Conservation (phyloP, 345 rosid species). For the Camelina neglecta region DNA sequence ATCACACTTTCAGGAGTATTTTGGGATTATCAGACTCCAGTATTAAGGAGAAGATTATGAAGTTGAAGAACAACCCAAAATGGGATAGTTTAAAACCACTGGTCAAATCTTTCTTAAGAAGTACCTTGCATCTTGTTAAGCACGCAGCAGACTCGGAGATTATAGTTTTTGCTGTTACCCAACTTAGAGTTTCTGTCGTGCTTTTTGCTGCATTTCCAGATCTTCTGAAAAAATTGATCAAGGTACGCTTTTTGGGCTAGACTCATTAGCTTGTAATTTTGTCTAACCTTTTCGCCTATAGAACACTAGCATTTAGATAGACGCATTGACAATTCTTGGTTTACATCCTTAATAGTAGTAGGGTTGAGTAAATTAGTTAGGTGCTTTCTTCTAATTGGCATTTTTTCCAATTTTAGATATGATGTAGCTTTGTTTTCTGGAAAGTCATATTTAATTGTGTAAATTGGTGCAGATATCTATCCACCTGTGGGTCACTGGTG, state of each 20-base stretch:
- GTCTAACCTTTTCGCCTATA: neutral
- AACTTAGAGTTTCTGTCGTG: conserved; percentile 61
- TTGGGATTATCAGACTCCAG: conserved; percentile 64
- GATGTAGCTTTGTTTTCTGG: neutral
- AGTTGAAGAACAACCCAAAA: conserved; percentile 65
- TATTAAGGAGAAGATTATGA: conserved; percentile 65
- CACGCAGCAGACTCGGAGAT: conserved; percentile 71
- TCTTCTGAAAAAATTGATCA: conserved; percentile 63
- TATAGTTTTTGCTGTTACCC: conserved; percentile 58
- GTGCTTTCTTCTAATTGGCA: neutral
- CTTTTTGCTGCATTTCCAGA: conserved; percentile 70
- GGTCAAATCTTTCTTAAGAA: conserved; percentile 74
- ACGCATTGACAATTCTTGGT: conserved; percentile 2
- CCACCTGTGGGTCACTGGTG: conserved; percentile 83
- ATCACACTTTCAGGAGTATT: conserved; percentile 59
- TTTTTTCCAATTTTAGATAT: conserved; percentile 1
- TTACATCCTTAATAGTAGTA: neutral
- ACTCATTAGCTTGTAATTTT: conserved; percentile 1
- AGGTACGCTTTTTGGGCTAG: conserved; percentile 55
- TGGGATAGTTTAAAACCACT: conserved; percentile 76
- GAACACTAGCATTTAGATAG: neutral
- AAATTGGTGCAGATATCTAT: conserved; percentile 60
- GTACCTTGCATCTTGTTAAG: conserved; percentile 70
- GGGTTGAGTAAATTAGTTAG: neutral
- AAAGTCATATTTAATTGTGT: conserved; percentile 22